Percentiles rank a stretch among this genome's conserved stretches.
These are phyloP conservation scores for Marasmius sp. DNA, from an alignment of 1,284 basidiomycete genomes.

Conservation along the genomic window DNA sequence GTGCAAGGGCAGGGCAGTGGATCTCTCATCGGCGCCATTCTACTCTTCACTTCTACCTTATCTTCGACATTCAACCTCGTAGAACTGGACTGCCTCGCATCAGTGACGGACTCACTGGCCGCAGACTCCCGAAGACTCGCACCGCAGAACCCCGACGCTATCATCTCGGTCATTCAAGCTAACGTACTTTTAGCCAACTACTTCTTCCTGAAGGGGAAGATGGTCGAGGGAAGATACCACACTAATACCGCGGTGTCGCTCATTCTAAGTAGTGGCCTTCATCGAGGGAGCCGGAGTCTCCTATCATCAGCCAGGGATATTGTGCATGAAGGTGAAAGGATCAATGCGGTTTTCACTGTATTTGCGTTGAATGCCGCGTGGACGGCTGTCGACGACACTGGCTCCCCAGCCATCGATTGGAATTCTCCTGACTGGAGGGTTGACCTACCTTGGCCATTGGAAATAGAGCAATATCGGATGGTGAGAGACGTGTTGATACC, in stretches of 20 bases:
- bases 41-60: neutral
- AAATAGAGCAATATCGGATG: neutral
- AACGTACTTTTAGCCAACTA: constrained; percentile 36
- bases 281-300: neutral
- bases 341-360: neutral
- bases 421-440: neutral
- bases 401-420: neutral
- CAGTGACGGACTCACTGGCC: neutral
- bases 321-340: neutral
- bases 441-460: constrained; percentile 10
- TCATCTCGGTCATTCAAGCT: constrained; percentile 30
- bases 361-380: neutral
- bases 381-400: neutral
- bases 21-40: neutral
- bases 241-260: constrained; percentile 10
- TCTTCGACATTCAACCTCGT: neutral
- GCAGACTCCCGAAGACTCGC: neutral
- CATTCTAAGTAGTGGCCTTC: constrained; percentile 4
- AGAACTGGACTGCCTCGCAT: neutral
- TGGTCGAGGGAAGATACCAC: constrained; percentile 14
- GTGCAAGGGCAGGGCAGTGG: neutral
- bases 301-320: neutral
- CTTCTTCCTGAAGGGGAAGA: constrained; percentile 20
- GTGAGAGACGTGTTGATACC: neutral
- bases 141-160: neutral